phyloP scores from a whole-genome alignment of 805 yeast species.

The Candida arabinofermentans region DNA sequence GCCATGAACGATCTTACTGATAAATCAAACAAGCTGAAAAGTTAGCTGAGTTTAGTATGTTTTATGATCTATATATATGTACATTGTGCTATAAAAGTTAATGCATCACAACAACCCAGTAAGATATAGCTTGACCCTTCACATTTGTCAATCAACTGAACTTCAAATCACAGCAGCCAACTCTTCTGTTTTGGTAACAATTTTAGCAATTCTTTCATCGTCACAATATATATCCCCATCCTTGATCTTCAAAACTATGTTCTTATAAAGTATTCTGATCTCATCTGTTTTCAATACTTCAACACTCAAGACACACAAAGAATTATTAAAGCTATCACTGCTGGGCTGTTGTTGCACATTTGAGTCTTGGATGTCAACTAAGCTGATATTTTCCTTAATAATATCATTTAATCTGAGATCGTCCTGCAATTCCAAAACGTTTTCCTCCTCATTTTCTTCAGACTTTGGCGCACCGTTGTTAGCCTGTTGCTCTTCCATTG shows the following conservation, averaged over 20 bases:
- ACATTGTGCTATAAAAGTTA: too few species aligned
- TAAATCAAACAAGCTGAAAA: too few species aligned
- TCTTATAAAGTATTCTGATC: conserved; percentile 6
- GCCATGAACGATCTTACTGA: too few species aligned
- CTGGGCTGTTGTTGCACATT: too few species aligned
- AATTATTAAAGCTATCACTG: too few species aligned
- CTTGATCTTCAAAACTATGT: conserved; percentile 7
- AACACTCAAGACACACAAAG: conserved; percentile 6
- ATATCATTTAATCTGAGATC: conserved; percentile 19
- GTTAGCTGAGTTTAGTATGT: too few species aligned
- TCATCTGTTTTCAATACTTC: conserved; percentile 12
- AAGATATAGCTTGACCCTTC: too few species aligned
- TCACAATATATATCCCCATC: conserved; percentile 12
- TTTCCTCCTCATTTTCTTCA: conserved; percentile 7
- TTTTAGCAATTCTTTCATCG: conserved; percentile 6
- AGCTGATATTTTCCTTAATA: conserved; percentile 15
- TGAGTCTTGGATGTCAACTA: neutral
- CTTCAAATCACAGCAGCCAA: conserved; percentile 3
- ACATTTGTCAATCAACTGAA: too few species aligned
- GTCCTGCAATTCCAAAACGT: conserved; percentile 13
- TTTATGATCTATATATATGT: too few species aligned
- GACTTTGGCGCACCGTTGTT: neutral
- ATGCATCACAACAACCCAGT: too few species aligned
- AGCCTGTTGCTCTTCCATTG: neutral
- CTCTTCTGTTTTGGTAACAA: conserved; percentile 16